Evolutionary conservation across 176 grass and related monocot genomes (phyloP).

Genomic region (Oryza meridionalis): DNA sequence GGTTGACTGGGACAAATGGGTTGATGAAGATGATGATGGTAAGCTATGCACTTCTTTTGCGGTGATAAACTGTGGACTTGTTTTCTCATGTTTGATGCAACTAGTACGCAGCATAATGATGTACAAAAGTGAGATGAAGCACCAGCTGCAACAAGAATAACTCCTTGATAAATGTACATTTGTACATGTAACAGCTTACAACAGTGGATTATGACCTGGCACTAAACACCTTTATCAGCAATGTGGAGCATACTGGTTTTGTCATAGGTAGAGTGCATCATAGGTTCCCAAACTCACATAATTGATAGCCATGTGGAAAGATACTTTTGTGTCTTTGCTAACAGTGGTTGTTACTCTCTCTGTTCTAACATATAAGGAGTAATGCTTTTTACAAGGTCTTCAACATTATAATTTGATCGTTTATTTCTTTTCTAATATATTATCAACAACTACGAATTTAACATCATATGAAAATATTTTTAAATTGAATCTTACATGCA

Average conservation of each 20-base stretch:
- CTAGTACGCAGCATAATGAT: not conserved
- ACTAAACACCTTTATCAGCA: not conserved
- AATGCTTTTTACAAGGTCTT: too few species aligned
- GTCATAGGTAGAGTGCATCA: not conserved
- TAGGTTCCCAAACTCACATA: not conserved
- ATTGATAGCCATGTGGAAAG: not conserved
- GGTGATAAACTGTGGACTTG: not conserved
- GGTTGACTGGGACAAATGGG: conserved; percentile 99
- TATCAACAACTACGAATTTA: too few species aligned
- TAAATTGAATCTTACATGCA: too few species aligned
- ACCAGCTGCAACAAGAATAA: not conserved
- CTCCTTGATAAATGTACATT: not conserved
- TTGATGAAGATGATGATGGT: conserved; percentile 96
- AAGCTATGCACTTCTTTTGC: conserved; percentile 8
- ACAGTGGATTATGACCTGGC: not conserved
- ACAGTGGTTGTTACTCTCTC: too few species aligned
- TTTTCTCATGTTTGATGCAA: not conserved
- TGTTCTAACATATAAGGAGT: too few species aligned
- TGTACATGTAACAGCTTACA: not conserved
- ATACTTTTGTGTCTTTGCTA: not conserved
- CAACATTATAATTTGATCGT: too few species aligned
- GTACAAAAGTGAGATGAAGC: not conserved
- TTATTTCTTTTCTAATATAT: too few species aligned
- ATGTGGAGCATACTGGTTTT: not conserved
- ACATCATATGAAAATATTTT: too few species aligned